Evolutionary conservation across 352 stramenopile species (phyloP), one percentile per base, ranked within the genome.

Genomic region (Globisporangium solare): DNA sequence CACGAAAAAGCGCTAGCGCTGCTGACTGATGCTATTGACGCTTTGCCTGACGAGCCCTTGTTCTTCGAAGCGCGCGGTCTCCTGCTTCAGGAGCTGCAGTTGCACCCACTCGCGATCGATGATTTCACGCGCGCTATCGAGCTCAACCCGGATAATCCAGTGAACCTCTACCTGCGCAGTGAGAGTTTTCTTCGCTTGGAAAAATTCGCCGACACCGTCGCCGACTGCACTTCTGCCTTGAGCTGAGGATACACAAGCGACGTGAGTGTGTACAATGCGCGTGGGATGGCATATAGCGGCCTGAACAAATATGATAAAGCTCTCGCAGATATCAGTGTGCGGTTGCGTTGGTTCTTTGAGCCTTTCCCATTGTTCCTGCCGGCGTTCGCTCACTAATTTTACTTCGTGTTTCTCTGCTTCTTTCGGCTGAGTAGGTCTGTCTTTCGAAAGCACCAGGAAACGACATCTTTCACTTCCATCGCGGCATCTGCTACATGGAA

Each of bases 401-500:
- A n/a, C 31, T 48, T 27, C 18, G 13, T 48, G 51, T 1, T 47
- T 31, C 17, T 47, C 18, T 27, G n/a, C 51, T 57, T 18, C 24
- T 45, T 5, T 7, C 50, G 12, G 32, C 18, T 11, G n/a, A 17
- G 7, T 49, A 80, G 79, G 41, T 60, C 24, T 86, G 79, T 39
- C 45, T 89, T 46, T 32, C 52, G 4, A 58, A 76, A 47, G 41
- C 56, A 6, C 70, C 79, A 0, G 54, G 47, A 31, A 87, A 86
- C 49, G 73, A 87, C 42, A 64, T 88, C 22, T 89, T 88, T 49
- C 74, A 66, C 7, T 89, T 86, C 47, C 80, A 92, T 40, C 78
- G 80, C 11, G 76, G 65, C 0, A 46, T 89, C 15, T 90, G 79
- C 45, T 60, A 76, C 17, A 72, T 92, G 56, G 83, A 90, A 51